Evolutionary conservation across 2,329 filamentous ascomycete genomes (phyloP).

Genomic region (Alternaria brassicae): DNA sequence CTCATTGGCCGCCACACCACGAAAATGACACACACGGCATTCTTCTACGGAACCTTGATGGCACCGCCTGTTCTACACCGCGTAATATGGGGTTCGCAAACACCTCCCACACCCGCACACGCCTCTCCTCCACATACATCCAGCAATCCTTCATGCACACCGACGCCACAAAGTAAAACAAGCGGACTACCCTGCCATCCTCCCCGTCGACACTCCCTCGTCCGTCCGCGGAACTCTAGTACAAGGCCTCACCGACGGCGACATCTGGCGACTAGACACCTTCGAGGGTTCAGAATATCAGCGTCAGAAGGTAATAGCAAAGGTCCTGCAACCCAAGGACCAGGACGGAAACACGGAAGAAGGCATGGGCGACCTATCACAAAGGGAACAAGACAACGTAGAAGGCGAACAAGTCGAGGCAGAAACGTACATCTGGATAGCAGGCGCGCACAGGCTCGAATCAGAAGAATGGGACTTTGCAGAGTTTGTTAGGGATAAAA

Average conservation of each 20-base stretch:
- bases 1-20: neutral
- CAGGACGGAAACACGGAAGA: conserved; percentile 10
- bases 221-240: conserved; percentile 76
- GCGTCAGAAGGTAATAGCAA: conserved; percentile 58
- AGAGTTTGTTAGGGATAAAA: conserved; percentile 79
- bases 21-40: conserved; percentile 58
- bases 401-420: conserved; percentile 52
- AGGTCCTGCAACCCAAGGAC: conserved; percentile 44
- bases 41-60: conserved; percentile 80
- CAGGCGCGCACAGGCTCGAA: conserved; percentile 63
- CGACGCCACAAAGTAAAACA: conserved; percentile 72
- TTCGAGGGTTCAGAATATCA: conserved; percentile 84
- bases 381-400: conserved; percentile 35
- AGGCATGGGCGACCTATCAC: conserved; percentile 32
- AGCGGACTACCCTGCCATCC: conserved; percentile 83
- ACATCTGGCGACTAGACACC: conserved; percentile 75
- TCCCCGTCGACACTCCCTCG: conserved; percentile 46
- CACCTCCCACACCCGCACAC: conserved; percentile 58
- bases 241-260: conserved; percentile 77
- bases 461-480: conserved; percentile 85
- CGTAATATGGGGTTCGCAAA: conserved; percentile 73
- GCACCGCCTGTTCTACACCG: conserved; percentile 84
- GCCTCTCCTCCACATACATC: conserved; percentile 68
- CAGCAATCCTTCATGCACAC: conserved; percentile 77
- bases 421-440: conserved; percentile 62